Evolutionary conservation across 495 filamentous ascomycete species (phyloP).

Genomic region (Trichoderma asperelloides): DNA sequence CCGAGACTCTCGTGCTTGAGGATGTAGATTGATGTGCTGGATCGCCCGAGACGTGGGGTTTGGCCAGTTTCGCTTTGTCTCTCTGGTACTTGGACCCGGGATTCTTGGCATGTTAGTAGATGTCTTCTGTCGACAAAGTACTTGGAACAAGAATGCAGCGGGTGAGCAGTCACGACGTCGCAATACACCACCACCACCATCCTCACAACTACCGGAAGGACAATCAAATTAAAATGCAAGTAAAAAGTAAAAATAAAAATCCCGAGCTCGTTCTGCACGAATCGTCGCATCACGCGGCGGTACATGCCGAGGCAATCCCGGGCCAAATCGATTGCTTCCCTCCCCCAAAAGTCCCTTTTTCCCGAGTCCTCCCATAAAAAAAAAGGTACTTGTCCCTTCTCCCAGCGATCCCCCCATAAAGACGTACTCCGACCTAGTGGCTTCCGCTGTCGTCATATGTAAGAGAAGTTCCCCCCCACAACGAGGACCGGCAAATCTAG

Average conservation of each 20-base stretch:
- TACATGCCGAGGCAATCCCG: slow-evolving; percentile 4
- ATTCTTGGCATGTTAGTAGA: not conserved
- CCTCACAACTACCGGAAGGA: no score
- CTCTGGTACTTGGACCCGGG: not conserved
- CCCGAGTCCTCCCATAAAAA: not conserved
- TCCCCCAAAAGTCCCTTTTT: slow-evolving; percentile 5
- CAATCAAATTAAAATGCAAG: no score
- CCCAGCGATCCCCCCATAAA: no score
- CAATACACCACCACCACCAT: no score
- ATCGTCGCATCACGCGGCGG: not conserved
- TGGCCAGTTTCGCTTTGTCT: not conserved
- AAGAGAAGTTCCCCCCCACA: slow-evolving; percentile 1
- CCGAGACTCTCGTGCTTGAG: not conserved
- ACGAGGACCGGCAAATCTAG: not conserved
- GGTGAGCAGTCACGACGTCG: no score
- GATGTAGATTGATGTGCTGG: not conserved
- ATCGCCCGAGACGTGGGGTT: not conserved
- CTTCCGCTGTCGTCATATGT: slow-evolving; percentile 5
- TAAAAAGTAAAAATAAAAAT: no score
- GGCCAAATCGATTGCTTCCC: not conserved
- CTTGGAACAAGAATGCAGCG: no score
- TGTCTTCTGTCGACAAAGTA: no score
- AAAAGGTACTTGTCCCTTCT: no score
- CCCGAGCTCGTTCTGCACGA: no score
- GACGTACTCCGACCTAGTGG: not conserved